Base-by-base conservation (phyloP, 2,329 filamentous ascomycete species). In the Diaporthe sp. region DNA sequence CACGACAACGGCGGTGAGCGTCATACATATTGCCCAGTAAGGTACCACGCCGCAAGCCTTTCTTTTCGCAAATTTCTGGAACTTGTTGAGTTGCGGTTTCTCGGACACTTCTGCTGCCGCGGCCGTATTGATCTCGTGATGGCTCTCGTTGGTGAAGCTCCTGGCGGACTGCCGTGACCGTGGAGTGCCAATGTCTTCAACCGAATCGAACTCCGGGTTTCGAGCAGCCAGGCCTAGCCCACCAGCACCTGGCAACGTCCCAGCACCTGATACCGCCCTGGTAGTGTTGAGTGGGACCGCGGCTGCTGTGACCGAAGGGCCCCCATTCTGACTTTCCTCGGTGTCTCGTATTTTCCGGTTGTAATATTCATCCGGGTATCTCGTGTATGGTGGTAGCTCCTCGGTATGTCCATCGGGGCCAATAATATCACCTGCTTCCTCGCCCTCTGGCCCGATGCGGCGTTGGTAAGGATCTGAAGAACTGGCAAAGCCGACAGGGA, bases 351-450 rank as follows among this genome's bases (percentile, higher is more conserved):
- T 83, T 80, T 90, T 95, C 87, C 83, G 90, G 81, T 81, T 89
- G 83, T 85, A 92, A 0, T 87, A 87, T 74, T 95, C 93, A 71
- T 97, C 94, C 3, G 96, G 95, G 83, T 97, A 98, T 82, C 95
- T 90, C 19, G 95, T 94, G 82, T 98, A 98, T 0, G 96, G 96
- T 17, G 96, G 96, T 25, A 98, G 86, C 82, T 98, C 95, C 83
- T 98, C 96, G 1, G 94, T 93, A 81, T 98, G 95, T 1, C 96
- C 96, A 80, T 98, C 92, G 0, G 94, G 94, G 1, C 95, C 95
- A 70, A 98, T 93, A 72, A 98, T 91, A 82, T 96, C 95, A 62
- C 93, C 95, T n/a, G 91, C 87, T 79, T 98, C 96, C 84, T 98
- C 95, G 71, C 95, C 95, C 74, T 95, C 94, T 0, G 94, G 93